A percentile compares a stretch with the other conserved stretches of the same genome.
Evolutionary conservation across 2,329 filamentous ascomycete genomes (phyloP).

Genomic region (Aaosphaeria arxii): DNA sequence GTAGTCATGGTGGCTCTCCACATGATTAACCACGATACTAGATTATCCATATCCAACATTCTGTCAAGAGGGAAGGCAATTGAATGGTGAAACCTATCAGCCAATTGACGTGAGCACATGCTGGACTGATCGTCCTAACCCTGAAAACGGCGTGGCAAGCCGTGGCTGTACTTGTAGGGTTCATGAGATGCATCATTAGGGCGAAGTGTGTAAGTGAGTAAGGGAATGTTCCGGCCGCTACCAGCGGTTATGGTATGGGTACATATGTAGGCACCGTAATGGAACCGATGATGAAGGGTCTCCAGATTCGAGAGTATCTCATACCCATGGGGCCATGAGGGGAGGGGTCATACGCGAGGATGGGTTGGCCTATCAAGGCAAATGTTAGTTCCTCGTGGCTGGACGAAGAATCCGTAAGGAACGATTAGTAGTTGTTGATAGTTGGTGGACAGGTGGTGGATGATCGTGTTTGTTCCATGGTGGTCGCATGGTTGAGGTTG

Average conservation of each 20-base stretch:
- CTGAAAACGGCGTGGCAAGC: constrained; percentile 14
- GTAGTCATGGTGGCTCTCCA: constrained; percentile 27
- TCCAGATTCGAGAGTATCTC: constrained; percentile 14
- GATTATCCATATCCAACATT: constrained; percentile 12
- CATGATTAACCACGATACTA: constrained; percentile 20
- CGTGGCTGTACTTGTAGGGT: constrained; percentile 3
- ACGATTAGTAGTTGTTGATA: no score
- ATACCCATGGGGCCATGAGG: constrained; percentile 6
- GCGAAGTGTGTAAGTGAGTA: constrained; percentile 6
- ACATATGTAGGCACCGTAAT: constrained; percentile 21
- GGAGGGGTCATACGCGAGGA: no score
- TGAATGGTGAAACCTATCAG: constrained; percentile 10
- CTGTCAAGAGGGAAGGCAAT: constrained; percentile 6
- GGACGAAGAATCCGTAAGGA: neutral
- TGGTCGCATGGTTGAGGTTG: constrained; percentile 28
- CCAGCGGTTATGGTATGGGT: constrained; percentile 18
- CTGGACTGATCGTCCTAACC: constrained; percentile 8
- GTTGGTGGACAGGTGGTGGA: no score
- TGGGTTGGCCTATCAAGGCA: constrained; percentile 26
- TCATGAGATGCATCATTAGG: neutral
- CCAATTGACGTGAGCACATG: constrained; percentile 37
- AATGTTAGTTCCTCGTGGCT: constrained; percentile 27
- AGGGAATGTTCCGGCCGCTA: constrained; percentile 14
- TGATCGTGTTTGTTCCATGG: no score
- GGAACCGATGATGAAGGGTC: constrained; percentile 18